Conservation (phyloP, 2,329 filamentous ascomycete genomes). For the Trichoderma afroharzianum region DNA sequence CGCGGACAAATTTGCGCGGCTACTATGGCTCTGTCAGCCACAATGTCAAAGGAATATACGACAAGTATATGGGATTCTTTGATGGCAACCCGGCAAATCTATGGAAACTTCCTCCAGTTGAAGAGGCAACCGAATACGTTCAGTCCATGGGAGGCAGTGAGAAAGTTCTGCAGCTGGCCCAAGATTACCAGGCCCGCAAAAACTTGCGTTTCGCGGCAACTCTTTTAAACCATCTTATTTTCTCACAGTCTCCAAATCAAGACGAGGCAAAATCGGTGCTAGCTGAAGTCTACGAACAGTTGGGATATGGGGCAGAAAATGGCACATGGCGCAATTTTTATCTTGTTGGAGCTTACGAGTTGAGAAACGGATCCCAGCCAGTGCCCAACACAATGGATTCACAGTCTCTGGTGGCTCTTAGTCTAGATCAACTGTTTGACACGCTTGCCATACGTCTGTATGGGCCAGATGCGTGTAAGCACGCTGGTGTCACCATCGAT, state of each 20-base stretch:
- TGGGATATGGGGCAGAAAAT: background rate
- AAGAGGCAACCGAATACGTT: background rate
- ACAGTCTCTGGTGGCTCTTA: background rate
- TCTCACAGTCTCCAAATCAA: background rate
- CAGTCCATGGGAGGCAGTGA: background rate
- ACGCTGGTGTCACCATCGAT: background rate
- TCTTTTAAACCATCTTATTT: background rate
- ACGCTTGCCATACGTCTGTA: background rate
- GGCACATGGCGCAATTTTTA: background rate
- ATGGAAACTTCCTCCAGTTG: background rate
- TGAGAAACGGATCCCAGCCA: background rate
- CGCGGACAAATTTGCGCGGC: background rate
- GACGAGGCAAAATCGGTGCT: background rate
- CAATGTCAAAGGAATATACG: background rate
- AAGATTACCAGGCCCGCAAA: background rate
- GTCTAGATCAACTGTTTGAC: background rate
- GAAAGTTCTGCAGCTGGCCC: background rate
- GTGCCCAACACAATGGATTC: background rate
- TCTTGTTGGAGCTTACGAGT: background rate
- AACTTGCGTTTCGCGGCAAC: background rate
- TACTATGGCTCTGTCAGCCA: background rate
- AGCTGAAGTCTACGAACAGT: background rate
- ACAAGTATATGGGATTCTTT: background rate
- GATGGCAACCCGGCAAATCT: background rate
- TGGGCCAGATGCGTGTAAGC: background rate